phyloP scores from a whole-genome alignment of 331 rosid species.

The Saraca asoca region DNA sequence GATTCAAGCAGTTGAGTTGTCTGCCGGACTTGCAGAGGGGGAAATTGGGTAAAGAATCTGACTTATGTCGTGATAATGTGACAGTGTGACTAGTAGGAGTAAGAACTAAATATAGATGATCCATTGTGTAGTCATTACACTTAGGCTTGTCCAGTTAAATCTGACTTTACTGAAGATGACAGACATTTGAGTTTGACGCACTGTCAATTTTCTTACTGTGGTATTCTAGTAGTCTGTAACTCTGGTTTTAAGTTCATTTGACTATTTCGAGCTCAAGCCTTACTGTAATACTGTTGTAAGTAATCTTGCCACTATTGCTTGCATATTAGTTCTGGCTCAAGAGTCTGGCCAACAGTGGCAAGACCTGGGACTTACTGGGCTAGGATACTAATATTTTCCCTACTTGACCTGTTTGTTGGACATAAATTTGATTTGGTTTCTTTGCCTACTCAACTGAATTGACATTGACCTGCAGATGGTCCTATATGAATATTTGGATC shows the following conservation, averaged over 20 bases:
- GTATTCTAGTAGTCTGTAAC: too few species aligned
- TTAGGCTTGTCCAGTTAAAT: slow-evolving; percentile 6
- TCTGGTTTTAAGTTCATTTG: too few species aligned
- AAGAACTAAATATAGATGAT: not conserved
- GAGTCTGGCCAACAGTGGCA: not conserved
- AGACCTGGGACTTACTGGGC: not conserved
- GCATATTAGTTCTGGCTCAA: not conserved
- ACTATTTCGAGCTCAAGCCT: not conserved
- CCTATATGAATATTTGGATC: slow-evolving; percentile 26
- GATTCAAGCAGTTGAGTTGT: not conserved
- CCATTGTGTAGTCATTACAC: slow-evolving; percentile 25
- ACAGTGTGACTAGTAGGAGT: not conserved
- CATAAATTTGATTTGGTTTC: slow-evolving; percentile 34
- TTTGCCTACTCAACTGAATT: slow-evolving; percentile 32
- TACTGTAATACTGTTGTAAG: not conserved
- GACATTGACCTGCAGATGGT: slow-evolving; percentile 41
- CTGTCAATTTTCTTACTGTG: too few species aligned
- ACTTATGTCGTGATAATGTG: too few species aligned
- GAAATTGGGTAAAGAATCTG: too few species aligned
- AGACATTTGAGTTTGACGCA: not conserved
- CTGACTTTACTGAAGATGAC: not conserved
- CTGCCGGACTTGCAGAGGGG: not conserved
- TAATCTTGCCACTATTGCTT: not conserved
- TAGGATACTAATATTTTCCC: not conserved
- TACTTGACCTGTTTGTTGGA: too few species aligned